Percentiles rank a stretch among this genome's conserved stretches.
These are phyloP conservation scores for Coriaria nepalensis DNA, from an alignment of 306 rosid species.

Conservation along the genomic window DNA sequence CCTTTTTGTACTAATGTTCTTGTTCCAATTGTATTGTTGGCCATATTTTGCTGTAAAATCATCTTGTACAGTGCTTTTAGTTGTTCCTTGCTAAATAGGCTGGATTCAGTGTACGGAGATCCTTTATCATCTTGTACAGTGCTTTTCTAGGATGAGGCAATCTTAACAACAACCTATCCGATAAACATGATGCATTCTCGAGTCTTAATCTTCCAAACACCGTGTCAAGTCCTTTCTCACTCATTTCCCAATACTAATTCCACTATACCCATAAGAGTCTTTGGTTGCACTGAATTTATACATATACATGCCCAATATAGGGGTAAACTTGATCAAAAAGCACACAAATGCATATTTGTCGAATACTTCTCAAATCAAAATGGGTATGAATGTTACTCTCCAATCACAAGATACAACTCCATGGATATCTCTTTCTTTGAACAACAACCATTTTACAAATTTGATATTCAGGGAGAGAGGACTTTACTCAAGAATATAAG, in stretches of 20 bases:
- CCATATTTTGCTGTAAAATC: no score
- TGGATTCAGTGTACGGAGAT: no score
- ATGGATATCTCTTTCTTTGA: not conserved
- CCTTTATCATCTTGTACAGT: no score
- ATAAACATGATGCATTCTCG: not conserved
- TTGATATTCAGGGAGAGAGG: not conserved
- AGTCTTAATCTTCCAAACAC: not conserved
- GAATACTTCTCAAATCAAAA: not conserved
- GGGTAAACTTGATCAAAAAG: not conserved
- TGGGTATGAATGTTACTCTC: not conserved
- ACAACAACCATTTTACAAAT: not conserved
- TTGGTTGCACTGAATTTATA: no score
- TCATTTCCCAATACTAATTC: not conserved
- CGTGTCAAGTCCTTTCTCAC: not conserved
- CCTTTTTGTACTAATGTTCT: no score
- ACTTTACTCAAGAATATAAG: no score
- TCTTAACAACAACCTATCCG: not conserved
- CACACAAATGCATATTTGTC: no score
- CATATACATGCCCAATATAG: not conserved
- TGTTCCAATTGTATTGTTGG: no score
- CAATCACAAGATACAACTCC: not conserved
- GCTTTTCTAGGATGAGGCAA: not conserved
- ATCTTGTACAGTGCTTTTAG: no score
- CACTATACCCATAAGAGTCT: no score
- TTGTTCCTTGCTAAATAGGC: no score